Evolutionary conservation across 352 stramenopile species (phyloP).

Genomic region (Phytophthora uliginosa): DNA sequence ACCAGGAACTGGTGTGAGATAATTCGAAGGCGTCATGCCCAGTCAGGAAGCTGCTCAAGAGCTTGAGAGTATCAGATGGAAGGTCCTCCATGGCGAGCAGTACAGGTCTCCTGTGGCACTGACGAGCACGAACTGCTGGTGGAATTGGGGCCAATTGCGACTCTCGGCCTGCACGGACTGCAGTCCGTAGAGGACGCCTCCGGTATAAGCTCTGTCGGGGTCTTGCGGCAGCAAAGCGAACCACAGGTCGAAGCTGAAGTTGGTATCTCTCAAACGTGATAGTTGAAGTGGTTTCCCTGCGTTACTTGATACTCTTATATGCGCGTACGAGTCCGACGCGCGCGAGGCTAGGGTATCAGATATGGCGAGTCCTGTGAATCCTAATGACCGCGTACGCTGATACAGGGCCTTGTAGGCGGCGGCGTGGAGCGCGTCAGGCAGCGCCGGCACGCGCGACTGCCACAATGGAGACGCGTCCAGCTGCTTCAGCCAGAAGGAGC

Average conservation of each 20-base stretch:
- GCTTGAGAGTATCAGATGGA: constrained; percentile 6
- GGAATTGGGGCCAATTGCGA: constrained; percentile 32
- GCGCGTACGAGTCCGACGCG: not conserved
- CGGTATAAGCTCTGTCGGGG: constrained; percentile 14
- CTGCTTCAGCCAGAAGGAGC: constrained; percentile 10
- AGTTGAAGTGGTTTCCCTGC: not conserved
- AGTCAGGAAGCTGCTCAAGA: constrained; percentile 16
- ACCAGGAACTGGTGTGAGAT: constrained; percentile 18
- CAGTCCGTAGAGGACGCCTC: constrained; percentile 38
- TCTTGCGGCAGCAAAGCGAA: constrained; percentile 35
- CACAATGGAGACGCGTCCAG: constrained; percentile 3
- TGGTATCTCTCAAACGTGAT: constrained; percentile 2
- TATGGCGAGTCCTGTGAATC: constrained; percentile 3
- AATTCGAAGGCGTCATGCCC: constrained; percentile 19
- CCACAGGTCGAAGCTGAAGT: constrained; percentile 32
- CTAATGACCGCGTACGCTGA: constrained; percentile 9
- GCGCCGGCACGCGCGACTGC: not conserved
- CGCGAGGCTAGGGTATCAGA: not conserved
- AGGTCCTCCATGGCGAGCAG: too few relatives aligned
- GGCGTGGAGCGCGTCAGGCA: not conserved
- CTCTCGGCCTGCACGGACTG: constrained; percentile 30
- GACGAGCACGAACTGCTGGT: constrained; percentile 47
- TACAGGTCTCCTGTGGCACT: constrained; percentile 36
- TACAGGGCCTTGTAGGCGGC: constrained; percentile 12
- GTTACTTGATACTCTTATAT: constrained; percentile 1